These are phyloP conservation scores for Cryptosporidium meleagridis DNA, from an alignment of 169 alveolate species.

Conservation along the genomic window DNA sequence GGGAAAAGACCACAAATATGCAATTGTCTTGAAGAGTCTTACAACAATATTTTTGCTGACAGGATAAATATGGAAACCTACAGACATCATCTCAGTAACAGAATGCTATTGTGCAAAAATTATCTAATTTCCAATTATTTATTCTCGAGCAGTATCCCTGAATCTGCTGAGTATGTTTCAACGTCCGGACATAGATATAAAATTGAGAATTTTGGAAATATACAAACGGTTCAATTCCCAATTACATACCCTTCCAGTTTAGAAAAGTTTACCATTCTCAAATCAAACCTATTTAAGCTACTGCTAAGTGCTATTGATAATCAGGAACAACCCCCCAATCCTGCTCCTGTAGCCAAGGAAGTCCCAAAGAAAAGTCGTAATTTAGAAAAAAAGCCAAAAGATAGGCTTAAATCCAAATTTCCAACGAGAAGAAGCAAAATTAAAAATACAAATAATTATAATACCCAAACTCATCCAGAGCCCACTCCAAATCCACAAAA, in stretches of 20 bases:
- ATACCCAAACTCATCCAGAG: background rate
- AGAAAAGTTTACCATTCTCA: background rate
- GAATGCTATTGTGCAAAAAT: background rate
- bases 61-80: background rate
- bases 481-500: background rate
- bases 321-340: background rate
- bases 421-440: background rate
- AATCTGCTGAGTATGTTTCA: constrained; percentile 24
- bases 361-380: background rate
- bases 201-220: background rate
- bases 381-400: background rate
- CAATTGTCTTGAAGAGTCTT: background rate
- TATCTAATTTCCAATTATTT: constrained; percentile 3
- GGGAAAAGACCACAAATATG: background rate
- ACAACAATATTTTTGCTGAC: background rate
- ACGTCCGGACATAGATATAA: background rate
- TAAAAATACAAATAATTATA: background rate
- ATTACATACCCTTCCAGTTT: background rate
- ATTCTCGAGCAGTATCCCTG: constrained; percentile 21
- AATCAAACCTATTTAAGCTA: background rate
- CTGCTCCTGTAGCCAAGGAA: background rate
- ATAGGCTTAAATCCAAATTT: background rate
- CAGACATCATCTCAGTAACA: background rate
- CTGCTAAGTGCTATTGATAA: background rate
- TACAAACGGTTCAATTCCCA: constrained; percentile 8